phyloP scores from a whole-genome alignment of 192 early-diverging fungal genomes.

The Pecoramyces ruminantium region DNA sequence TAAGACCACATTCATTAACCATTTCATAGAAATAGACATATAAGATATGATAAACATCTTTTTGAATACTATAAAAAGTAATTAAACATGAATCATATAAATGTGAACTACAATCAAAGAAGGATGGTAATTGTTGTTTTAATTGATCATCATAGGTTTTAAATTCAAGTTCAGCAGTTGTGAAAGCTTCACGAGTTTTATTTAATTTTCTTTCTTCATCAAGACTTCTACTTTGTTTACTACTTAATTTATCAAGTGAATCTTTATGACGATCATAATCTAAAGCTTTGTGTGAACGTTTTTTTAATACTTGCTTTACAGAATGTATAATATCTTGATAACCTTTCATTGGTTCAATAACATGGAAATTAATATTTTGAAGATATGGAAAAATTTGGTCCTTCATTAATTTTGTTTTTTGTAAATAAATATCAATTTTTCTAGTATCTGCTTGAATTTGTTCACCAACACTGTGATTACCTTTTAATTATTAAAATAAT shows the following conservation, averaged over 20 bases:
- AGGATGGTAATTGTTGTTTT: slow-evolving; percentile 59
- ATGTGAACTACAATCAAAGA: slow-evolving; percentile 50
- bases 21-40: slow-evolving; percentile 25
- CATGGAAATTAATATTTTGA: neutral
- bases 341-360: neutral
- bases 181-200: slow-evolving; percentile 39
- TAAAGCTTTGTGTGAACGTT: slow-evolving; percentile 77
- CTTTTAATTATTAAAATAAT: neutral
- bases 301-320: slow-evolving; percentile 10
- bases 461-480: neutral
- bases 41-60: slow-evolving; percentile 55
- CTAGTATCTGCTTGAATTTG: neutral
- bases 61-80: slow-evolving; percentile 68
- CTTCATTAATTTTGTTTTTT: neutral
- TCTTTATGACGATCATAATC: slow-evolving; percentile 78
- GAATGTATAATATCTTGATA: neutral
- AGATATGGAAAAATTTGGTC: neutral
- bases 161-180: slow-evolving; percentile 72
- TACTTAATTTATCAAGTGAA: slow-evolving; percentile 54
- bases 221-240: slow-evolving; percentile 37
- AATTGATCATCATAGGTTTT: slow-evolving; percentile 65
- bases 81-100: slow-evolving; percentile 82
- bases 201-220: slow-evolving; percentile 36
- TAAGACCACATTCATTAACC: neutral
- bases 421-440: neutral